Conservation (phyloP, 73 alveolate genomes). For the Effrenium voratum region DNA sequence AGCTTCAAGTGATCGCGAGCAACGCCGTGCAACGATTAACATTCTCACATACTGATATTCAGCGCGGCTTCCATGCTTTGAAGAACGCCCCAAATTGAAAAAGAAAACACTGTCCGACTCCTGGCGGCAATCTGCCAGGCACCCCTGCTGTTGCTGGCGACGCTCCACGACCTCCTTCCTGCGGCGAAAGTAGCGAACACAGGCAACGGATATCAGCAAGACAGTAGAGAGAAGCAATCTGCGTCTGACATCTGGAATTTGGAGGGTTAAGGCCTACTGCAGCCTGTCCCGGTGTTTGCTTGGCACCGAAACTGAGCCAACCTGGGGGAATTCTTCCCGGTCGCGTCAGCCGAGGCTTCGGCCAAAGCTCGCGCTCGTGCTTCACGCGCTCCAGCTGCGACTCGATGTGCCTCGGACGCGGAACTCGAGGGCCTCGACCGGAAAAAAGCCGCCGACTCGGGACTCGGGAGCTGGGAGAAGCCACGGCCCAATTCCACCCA, state of each 20-base stretch:
- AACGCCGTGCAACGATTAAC: neutral
- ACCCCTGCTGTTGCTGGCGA: constrained; percentile 53
- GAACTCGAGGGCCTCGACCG: neutral
- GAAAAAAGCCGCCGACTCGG: no score
- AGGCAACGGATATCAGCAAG: no score
- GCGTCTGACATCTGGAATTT: no score
- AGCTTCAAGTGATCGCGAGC: neutral
- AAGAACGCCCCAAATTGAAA: neutral
- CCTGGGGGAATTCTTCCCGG: neutral
- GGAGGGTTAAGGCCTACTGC: no score
- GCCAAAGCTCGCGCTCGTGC: constrained; percentile 94
- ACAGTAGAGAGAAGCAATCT: no score
- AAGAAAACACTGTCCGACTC: neutral
- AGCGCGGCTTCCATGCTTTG: neutral
- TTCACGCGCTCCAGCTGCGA: constrained; percentile 92
- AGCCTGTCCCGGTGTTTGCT: no score
- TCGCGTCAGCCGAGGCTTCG: neutral
- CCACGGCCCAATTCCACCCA: no score
- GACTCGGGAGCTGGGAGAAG: no score
- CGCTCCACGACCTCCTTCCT: constrained; percentile 85
- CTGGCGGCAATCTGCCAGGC: neutral
- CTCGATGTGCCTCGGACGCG: neutral
- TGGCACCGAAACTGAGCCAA: neutral
- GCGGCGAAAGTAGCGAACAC: no score
- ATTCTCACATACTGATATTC: neutral